phyloP scores from a whole-genome alignment of 2,329 filamentous ascomycete species.

The Mollisia scopiformis region DNA sequence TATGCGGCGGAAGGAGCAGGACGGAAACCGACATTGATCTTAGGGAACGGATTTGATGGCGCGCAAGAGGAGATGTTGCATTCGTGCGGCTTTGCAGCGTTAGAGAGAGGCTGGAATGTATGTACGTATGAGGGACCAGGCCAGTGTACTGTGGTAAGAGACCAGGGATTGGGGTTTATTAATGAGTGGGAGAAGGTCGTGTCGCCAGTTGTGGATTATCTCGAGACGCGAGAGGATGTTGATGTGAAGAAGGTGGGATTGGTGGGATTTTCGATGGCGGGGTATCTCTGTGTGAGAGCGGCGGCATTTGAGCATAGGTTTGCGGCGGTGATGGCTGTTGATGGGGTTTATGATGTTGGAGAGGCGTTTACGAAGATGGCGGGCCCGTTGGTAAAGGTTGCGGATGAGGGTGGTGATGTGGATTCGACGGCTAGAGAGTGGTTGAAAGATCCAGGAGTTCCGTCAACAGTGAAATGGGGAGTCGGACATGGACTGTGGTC shows the following conservation, averaged over 20 bases:
- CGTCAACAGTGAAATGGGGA: neutral
- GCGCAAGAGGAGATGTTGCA: conserved; percentile 49
- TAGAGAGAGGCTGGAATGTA: conserved; percentile 46
- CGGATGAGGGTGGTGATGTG: neutral
- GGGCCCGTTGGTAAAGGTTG: neutral
- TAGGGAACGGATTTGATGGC: conserved; percentile 48
- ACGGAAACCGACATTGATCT: conserved; percentile 42
- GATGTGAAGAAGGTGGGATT: conserved; percentile 39
- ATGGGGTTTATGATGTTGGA: conserved; percentile 38
- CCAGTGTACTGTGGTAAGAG: conserved; percentile 44
- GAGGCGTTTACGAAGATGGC: neutral
- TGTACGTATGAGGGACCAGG: conserved; percentile 51
- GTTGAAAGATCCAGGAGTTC: neutral
- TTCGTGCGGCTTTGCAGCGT: conserved; percentile 36
- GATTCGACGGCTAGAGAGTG: neutral
- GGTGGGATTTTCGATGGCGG: conserved; percentile 46
- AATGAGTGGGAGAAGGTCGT: conserved; percentile 46
- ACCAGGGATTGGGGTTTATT: conserved; percentile 47
- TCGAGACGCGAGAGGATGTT: conserved; percentile 34
- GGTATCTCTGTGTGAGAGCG: conserved; percentile 43
- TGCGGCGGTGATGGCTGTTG: conserved; percentile 42
- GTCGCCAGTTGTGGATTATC: conserved; percentile 44
- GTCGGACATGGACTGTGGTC: neutral
- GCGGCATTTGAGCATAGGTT: conserved; percentile 48
- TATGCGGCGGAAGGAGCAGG: neutral